Base-by-base conservation (phyloP, 257 asterid genomes). In the Ballota nigra region DNA sequence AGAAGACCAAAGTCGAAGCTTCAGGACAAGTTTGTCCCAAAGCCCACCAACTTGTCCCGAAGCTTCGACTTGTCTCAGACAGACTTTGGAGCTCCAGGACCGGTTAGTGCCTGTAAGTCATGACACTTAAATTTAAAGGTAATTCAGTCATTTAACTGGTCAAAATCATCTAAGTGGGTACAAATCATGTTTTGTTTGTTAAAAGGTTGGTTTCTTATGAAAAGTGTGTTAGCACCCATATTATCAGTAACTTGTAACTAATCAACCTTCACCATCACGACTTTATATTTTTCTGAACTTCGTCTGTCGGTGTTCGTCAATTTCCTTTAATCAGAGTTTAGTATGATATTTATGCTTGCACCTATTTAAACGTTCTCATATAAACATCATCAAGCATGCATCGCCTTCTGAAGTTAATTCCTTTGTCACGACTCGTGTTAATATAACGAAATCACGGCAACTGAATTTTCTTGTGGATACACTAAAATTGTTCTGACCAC, bases 401-500 rank as follows among this genome's bases (percentile, higher is more conserved):
- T 22, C 6, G 40, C 28, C 52, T 55, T 62, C 63, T 12, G 10
- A 1, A 18, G 69, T 64, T 64, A 65, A 49, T 11, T 45, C 66
- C 58, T 55, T 65, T 70, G 77, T 64, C 76, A 60, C n/a, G n/a
- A n/a, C n/a, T n/a, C n/a, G n/a, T 49, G 59, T 53, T 64, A 67
- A 36, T 65, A 5, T 66, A 36, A 28, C 47, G 45, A 60, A 72
- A 49, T 61, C 59, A 65, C 58, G 11, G n/a, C 56, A 6, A 58
- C 45, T 76, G 23, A 34, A 75, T 26, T 18, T 45, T 73, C 56
- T 28, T 58, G 16, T 49, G 65, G 60, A 45, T 63, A 52, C 56
- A 69, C 23, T 10, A 52, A 64, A 65, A 31, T 61, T 47, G 76
- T 77, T 83, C 8, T 82, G 63, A 71, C 79, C 76, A 68, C 65